Evolutionary conservation across 225 moss, liverwort and hornwort species (phyloP), one percentile per base, ranked within the genome.

Genomic region (Physcomitrium patens): DNA sequence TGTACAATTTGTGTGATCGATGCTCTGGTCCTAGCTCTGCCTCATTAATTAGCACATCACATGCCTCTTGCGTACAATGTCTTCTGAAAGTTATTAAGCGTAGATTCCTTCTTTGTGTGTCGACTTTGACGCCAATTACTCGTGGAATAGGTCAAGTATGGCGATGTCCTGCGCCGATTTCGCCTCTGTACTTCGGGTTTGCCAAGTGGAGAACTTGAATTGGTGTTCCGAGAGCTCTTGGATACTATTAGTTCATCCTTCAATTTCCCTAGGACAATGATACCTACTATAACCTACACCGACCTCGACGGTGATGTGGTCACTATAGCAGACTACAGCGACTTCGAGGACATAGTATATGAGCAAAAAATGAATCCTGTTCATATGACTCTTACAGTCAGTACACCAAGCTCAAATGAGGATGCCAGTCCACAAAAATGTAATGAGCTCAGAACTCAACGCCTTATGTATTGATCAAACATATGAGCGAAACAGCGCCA

Each of bases 261-360:
- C 28, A 73, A 88, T 79, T 26, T 91, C 17, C 86, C 88, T 0
- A 20, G 17, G 8, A 44, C 78, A n/a, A 63, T 80, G 11, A 18
- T 18, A n/a, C 45, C 85, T 42, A 66, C 41, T 54, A 42, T 91
- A 17, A 86, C 84, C 2, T 89, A 91, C 74, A 86, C 69, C 15
- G 91, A 91, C 26, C 59, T 51, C 9, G 89, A 89, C 17, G 58
- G 79, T 22, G 91, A 91, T 52, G 77, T 70, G 7, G 84, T 91
- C 3, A 82, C 86, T 1, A 82, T 91, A 76, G 59, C 57, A 0
- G 74, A 57, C 45, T 75, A 81, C 67, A 53, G 69, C 23, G 91
- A 91, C 44, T 10, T 91, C 18, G 17, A 14, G 7, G 89, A 91
- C 24, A 89, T 86, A 60, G 84, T 80, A 12, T 4, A 64, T 12